phyloP scores from a whole-genome alignment of 495 filamentous ascomycete species.

The Choiromyces venosus region DNA sequence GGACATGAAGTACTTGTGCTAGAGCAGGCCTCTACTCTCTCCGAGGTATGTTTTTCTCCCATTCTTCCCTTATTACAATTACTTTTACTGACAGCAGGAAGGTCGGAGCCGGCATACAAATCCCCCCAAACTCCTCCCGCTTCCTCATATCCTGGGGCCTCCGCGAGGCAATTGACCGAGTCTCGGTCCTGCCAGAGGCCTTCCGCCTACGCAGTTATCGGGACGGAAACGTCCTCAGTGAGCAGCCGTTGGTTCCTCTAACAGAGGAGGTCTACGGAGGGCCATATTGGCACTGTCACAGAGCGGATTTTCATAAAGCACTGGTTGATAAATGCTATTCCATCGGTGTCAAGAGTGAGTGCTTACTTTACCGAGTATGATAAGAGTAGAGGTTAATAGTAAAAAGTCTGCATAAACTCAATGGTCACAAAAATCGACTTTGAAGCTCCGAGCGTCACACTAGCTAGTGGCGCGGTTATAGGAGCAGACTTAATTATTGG shows the following conservation, averaged over 20 bases:
- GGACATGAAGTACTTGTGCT: constrained; percentile 50
- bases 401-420: constrained; percentile 39
- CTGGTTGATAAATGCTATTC: constrained; percentile 45
- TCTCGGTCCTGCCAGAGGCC: constrained; percentile 32
- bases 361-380: not conserved
- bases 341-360: constrained; percentile 44
- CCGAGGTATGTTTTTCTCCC: constrained; percentile 47
- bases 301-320: constrained; percentile 51
- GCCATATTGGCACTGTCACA: constrained; percentile 47
- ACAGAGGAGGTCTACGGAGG: constrained; percentile 47
- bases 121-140: constrained; percentile 47
- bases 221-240: constrained; percentile 42
- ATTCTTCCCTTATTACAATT: not conserved
- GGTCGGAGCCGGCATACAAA: constrained; percentile 49
- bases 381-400: not conserved
- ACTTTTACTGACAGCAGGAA: constrained; percentile 5
- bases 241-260: constrained; percentile 40
- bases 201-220: constrained; percentile 32
- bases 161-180: constrained; percentile 17
- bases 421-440: constrained; percentile 47
- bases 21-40: constrained; percentile 47
- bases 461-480: constrained; percentile 43
- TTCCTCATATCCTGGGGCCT: constrained; percentile 42
- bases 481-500: constrained; percentile 52
- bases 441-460: constrained; percentile 42